A percentile compares a stretch with the other conserved stretches of the same genome.
Evolutionary conservation across 2,329 filamentous ascomycete species (phyloP).

Genomic region (Epichloe baconii): DNA sequence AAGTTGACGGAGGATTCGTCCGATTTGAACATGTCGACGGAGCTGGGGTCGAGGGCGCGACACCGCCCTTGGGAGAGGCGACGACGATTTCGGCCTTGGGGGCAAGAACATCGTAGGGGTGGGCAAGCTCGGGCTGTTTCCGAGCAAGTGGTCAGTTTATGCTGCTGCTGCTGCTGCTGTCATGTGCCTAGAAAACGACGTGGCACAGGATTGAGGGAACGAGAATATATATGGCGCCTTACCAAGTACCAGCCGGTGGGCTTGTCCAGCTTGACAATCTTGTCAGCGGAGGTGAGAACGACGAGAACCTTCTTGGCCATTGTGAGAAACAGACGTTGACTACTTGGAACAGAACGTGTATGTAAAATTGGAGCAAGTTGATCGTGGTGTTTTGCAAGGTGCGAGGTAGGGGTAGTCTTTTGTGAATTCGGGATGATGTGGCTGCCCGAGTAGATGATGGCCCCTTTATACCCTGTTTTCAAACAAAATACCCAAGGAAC

Average conservation of each 20-base stretch:
- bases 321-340: not conserved
- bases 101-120: slow-evolving; percentile 44
- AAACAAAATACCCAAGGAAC: not conserved
- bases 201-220: too few relatives aligned
- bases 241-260: slow-evolving; percentile 62
- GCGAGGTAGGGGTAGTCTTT: not conserved
- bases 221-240: slow-evolving; percentile 9
- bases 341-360: not conserved
- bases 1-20: slow-evolving; percentile 43
- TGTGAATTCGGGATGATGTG: too few relatives aligned
- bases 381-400: not conserved
- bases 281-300: slow-evolving; percentile 51
- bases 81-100: slow-evolving; percentile 40
- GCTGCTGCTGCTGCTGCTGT: too few relatives aligned
- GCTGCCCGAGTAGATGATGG: not conserved
- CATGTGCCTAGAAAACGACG: too few relatives aligned
- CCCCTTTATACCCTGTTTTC: not conserved
- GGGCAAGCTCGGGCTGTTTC: slow-evolving; percentile 45
- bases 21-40: slow-evolving; percentile 38
- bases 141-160: too few relatives aligned
- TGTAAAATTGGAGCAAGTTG: not conserved
- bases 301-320: slow-evolving; percentile 53
- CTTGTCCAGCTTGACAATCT: slow-evolving; percentile 32
- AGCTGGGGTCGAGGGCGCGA: slow-evolving; percentile 48
- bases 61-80: slow-evolving; percentile 50